phyloP scores from a whole-genome alignment of 2,329 filamentous ascomycete genomes.

The Laburnicola sp. region DNA sequence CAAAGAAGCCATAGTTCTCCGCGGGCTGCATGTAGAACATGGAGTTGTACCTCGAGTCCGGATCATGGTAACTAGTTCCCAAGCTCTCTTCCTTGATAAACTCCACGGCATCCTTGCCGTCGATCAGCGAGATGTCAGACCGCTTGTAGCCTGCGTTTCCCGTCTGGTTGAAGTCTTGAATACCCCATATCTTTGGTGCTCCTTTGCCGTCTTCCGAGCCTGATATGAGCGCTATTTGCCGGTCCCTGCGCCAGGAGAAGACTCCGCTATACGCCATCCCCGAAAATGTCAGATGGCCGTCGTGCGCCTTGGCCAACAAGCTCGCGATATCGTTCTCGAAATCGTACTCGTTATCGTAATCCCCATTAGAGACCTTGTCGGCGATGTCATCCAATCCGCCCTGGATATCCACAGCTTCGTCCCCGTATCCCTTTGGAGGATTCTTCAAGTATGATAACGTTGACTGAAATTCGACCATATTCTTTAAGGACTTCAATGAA shows the following conservation, averaged over 20 bases:
- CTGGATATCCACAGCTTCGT: slow-evolving; percentile 45
- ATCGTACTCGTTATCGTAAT: slow-evolving; percentile 48
- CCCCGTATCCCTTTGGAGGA: slow-evolving; percentile 43
- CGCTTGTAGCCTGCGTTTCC: slow-evolving; percentile 22
- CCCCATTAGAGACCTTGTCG: slow-evolving; percentile 32
- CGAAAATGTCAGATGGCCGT: slow-evolving; percentile 43
- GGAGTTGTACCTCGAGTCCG: slow-evolving; percentile 47
- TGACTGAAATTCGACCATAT: slow-evolving; percentile 48
- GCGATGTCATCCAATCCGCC: slow-evolving; percentile 43
- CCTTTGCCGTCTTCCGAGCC: slow-evolving; percentile 36
- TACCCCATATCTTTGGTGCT: slow-evolving; percentile 35
- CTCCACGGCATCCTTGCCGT: slow-evolving; percentile 40
- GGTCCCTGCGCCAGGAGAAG: slow-evolving; percentile 40
- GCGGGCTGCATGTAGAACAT: slow-evolving; percentile 44
- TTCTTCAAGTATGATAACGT: slow-evolving; percentile 46
- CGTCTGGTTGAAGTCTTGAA: slow-evolving; percentile 38
- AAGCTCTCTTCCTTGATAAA: slow-evolving; percentile 41
- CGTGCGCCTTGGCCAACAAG: slow-evolving; percentile 38
- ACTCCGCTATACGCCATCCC: slow-evolving; percentile 42
- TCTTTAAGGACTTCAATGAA: slow-evolving; percentile 38
- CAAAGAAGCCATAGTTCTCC: slow-evolving; percentile 36
- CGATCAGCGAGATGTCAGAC: slow-evolving; percentile 45
- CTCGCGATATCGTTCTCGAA: slow-evolving; percentile 45
- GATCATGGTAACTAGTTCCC: slow-evolving; percentile 43
- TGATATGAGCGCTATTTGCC: slow-evolving; percentile 35